Conservation (phyloP, 1,284 basidiomycete species). For the Austropuccinia psidii region DNA sequence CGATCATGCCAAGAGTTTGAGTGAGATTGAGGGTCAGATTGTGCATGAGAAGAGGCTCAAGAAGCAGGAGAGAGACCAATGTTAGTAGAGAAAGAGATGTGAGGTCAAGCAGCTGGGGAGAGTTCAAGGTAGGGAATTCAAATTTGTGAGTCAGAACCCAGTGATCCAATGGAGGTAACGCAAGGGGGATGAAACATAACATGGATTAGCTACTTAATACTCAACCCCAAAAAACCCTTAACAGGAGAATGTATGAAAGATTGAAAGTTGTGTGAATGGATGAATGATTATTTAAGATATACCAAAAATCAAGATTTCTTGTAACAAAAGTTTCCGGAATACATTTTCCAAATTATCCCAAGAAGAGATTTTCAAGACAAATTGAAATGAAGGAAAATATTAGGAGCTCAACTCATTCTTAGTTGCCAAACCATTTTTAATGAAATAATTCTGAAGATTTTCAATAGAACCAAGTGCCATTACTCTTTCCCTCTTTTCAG, state of each 20-base stretch:
- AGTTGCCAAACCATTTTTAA: slow-evolving; percentile 17
- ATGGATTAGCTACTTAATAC: no score
- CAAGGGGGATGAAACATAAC: no score
- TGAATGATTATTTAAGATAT: no score
- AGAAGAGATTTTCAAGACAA: background rate
- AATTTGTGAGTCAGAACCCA: slow-evolving; percentile 40
- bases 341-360: no score
- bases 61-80: background rate
- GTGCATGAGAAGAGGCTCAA: slow-evolving; percentile 36
- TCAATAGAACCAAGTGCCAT: slow-evolving; percentile 77
- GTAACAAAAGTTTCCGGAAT: no score
- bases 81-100: background rate
- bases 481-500: slow-evolving; percentile 74
- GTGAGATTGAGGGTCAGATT: background rate
- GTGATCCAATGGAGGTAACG: slow-evolving; percentile 7
- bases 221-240: no score
- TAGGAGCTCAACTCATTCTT: background rate
- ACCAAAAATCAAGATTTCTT: no score
- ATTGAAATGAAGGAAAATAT: background rate
- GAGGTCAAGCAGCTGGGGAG: slow-evolving; percentile 26
- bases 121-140: slow-evolving; percentile 50
- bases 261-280: background rate
- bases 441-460: slow-evolving; percentile 62
- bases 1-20: slow-evolving; percentile 1
- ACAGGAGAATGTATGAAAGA: no score